Evolutionary conservation across 257 asterid species (phyloP).

Genomic region (Plantago elongata): DNA sequence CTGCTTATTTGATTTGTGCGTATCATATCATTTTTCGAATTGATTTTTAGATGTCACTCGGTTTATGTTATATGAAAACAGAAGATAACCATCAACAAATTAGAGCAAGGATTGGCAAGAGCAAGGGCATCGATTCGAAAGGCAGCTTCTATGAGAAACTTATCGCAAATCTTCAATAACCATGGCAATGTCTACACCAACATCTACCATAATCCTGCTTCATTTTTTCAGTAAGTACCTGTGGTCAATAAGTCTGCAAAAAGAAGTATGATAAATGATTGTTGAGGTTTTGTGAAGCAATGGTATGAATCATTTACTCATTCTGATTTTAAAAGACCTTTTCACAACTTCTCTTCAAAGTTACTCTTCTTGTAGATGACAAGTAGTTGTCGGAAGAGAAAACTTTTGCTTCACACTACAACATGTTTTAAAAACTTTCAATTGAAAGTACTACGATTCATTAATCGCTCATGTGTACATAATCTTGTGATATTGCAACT

Average conservation of each 20-base stretch:
- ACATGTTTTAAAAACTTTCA: not conserved
- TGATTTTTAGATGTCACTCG: too few relatives aligned
- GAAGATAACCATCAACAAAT: not conserved
- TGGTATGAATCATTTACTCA: not conserved
- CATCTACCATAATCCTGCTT: not conserved
- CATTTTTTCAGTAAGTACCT: not conserved
- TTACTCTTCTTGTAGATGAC: not conserved
- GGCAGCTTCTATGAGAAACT: not conserved
- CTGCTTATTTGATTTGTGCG: not conserved
- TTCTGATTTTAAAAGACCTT: not conserved
- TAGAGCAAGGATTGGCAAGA: conserved; percentile 2
- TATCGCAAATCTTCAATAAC: not conserved
- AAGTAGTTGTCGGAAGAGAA: not conserved
- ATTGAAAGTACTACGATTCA: not conserved
- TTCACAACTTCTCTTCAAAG: not conserved
- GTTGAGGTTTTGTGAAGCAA: not conserved
- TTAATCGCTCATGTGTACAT: not conserved
- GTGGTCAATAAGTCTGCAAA: not conserved
- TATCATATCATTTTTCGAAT: not conserved
- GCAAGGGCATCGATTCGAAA: conserved; percentile 5
- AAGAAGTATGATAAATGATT: not conserved
- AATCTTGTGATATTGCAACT: too few relatives aligned
- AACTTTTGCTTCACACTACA: not conserved
- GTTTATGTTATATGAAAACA: not conserved
- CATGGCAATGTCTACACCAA: not conserved